These are phyloP conservation scores for Colletotrichum godetiae DNA, from an alignment of 2,329 filamentous ascomycete genomes.

Conservation along the genomic window DNA sequence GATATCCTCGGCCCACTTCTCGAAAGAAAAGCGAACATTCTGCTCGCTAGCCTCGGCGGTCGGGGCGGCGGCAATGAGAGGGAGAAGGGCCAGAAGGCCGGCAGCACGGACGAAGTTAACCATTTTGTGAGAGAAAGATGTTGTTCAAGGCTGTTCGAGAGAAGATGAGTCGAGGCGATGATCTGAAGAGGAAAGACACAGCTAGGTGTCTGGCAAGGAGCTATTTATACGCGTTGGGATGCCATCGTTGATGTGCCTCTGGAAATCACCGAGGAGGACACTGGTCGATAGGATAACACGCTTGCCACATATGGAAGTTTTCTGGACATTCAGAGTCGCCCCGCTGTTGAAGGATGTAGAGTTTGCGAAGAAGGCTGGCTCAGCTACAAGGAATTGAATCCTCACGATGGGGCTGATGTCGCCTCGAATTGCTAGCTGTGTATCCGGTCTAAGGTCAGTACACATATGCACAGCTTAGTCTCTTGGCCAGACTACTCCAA, in stretches of 20 bases:
- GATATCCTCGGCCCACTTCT: constrained; percentile 29
- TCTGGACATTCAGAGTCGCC: background rate
- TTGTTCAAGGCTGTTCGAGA: background rate
- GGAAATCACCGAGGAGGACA: too few species aligned
- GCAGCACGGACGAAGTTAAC: constrained; percentile 18
- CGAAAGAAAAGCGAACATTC: constrained; percentile 21
- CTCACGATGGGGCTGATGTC: background rate
- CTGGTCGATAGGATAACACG: too few species aligned
- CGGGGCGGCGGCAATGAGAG: background rate
- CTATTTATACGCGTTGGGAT: background rate
- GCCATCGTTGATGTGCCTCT: background rate
- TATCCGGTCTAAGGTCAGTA: too few species aligned
- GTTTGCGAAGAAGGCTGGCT: background rate
- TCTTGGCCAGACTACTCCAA: background rate
- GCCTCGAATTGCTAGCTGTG: background rate
- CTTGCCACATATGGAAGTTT: background rate
- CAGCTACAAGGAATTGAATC: background rate
- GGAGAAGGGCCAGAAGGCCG: constrained; percentile 6
- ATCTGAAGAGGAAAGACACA: background rate
- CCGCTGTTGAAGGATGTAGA: background rate
- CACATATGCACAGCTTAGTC: background rate
- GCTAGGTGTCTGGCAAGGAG: background rate
- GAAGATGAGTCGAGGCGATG: background rate
- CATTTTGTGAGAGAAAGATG: background rate
- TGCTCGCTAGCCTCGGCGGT: background rate